A percentile compares a stretch with the other conserved stretches of the same genome.
Evolutionary conservation across 2,329 filamentous ascomycete species (phyloP).

Genomic region (Passalora sequoiae): DNA sequence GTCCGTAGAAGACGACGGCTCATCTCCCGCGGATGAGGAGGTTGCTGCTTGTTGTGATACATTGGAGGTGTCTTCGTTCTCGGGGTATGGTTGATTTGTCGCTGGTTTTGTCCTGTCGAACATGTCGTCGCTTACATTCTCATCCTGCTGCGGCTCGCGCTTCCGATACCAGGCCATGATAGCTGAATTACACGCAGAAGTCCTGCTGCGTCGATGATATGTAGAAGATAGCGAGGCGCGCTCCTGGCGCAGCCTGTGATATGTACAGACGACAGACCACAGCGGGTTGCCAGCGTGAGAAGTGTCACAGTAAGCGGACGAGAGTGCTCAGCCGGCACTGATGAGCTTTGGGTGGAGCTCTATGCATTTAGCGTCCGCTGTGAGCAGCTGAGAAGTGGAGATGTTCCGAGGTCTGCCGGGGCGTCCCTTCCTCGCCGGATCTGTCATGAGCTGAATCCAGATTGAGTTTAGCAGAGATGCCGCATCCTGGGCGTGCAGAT

Average conservation of each 20-base stretch:
- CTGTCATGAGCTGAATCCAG: too few species aligned
- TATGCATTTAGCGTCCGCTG: background rate
- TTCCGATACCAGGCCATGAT: background rate
- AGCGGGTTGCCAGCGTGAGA: background rate
- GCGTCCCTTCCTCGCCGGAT: too few species aligned
- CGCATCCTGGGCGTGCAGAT: too few species aligned
- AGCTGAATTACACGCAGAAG: background rate
- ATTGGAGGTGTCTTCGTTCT: background rate
- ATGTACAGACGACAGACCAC: background rate
- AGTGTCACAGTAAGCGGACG: background rate
- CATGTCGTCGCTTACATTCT: conserved; percentile 4
- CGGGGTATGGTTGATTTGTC: too few species aligned
- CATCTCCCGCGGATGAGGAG: background rate
- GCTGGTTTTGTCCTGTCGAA: background rate
- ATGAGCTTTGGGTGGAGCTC: background rate
- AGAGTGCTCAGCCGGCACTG: background rate
- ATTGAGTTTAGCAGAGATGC: too few species aligned
- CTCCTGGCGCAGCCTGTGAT: conserved; percentile 1
- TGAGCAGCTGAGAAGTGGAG: background rate
- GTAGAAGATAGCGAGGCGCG: background rate
- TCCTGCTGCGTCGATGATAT: background rate
- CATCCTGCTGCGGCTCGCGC: conserved; percentile 6
- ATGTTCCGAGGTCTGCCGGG: too few species aligned
- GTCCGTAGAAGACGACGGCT: background rate
- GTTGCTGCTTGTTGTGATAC: background rate